phyloP scores from a whole-genome alignment of 2,329 filamentous ascomycete species.

The Aspergillus spinulosporus region DNA sequence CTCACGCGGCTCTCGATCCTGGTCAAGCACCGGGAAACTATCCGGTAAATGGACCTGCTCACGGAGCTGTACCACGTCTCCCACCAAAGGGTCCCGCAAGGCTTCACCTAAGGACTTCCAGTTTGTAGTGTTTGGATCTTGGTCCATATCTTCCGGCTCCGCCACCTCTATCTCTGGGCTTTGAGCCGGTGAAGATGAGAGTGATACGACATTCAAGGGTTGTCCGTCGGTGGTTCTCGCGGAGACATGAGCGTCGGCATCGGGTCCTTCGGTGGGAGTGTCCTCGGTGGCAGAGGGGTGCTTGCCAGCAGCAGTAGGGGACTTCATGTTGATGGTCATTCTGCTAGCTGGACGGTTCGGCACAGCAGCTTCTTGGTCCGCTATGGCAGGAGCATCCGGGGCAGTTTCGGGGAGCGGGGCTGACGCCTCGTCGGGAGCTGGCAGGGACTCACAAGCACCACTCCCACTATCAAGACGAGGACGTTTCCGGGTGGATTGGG shows the following conservation, averaged over 20 bases:
- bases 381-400: slow-evolving; percentile 30
- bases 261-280: slow-evolving; percentile 18
- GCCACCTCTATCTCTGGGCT: slow-evolving; percentile 53
- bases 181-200: slow-evolving; percentile 45
- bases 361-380: slow-evolving; percentile 31
- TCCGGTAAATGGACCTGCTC: slow-evolving; percentile 36
- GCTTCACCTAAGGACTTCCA: slow-evolving; percentile 44
- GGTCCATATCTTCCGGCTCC: slow-evolving; percentile 51
- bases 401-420: slow-evolving; percentile 22
- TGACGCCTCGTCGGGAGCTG: slow-evolving; percentile 29
- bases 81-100: slow-evolving; percentile 31
- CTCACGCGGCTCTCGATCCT: slow-evolving; percentile 30
- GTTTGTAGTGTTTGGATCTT: slow-evolving; percentile 47
- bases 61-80: slow-evolving; percentile 39
- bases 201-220: slow-evolving; percentile 37
- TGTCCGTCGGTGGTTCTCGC: slow-evolving; percentile 23
- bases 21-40: slow-evolving; percentile 39
- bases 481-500: slow-evolving; percentile 47
- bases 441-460: slow-evolving; percentile 36
- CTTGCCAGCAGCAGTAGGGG: slow-evolving; percentile 28
- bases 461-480: slow-evolving; percentile 50
- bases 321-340: slow-evolving; percentile 51
- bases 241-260: slow-evolving; percentile 17
- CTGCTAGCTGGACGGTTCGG: slow-evolving; percentile 43
- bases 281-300: slow-evolving; percentile 21